phyloP scores from a whole-genome alignment of 2,329 filamentous ascomycete genomes.

The Fusarium sp. region DNA sequence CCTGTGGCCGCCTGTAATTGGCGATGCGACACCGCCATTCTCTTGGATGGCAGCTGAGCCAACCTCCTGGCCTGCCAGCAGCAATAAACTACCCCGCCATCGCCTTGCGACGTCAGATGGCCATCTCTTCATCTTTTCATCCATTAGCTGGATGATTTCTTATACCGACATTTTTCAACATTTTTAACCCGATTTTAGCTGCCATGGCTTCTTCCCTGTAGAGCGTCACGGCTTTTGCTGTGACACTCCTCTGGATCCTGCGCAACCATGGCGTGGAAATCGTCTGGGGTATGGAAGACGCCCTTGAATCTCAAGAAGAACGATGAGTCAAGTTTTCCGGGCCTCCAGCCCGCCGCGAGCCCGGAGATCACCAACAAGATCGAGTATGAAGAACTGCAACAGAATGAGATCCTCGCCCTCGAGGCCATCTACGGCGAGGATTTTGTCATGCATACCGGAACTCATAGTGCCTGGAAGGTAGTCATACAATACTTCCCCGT shows the following conservation, averaged over 20 bases:
- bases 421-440: slow-evolving; percentile 93
- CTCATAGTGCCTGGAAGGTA: slow-evolving; percentile 89
- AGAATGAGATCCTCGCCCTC: slow-evolving; percentile 89
- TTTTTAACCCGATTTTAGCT: slow-evolving; percentile 22
- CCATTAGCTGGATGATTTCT: slow-evolving; percentile 34
- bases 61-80: slow-evolving; percentile 7
- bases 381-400: slow-evolving; percentile 87
- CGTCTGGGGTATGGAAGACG: slow-evolving; percentile 65
- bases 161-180: slow-evolving; percentile 32
- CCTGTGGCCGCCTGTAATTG: slow-evolving; percentile 45
- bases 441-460: slow-evolving; percentile 81
- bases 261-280: slow-evolving; percentile 69
- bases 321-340: slow-evolving; percentile 68
- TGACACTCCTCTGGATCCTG: slow-evolving; percentile 58
- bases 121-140: slow-evolving; percentile 37
- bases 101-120: slow-evolving; percentile 44
- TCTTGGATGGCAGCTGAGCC: slow-evolving; percentile 20
- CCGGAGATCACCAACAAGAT: slow-evolving; percentile 63
- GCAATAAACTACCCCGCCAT: slow-evolving; percentile 46
- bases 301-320: slow-evolving; percentile 59
- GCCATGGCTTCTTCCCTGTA: slow-evolving; percentile 65
- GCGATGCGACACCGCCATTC: slow-evolving; percentile 47
- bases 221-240: slow-evolving; percentile 69
- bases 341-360: slow-evolving; percentile 61
- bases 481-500: slow-evolving; percentile 31